Base-by-base conservation (phyloP, 345 rosid genomes). In the Salix dunnii region DNA sequence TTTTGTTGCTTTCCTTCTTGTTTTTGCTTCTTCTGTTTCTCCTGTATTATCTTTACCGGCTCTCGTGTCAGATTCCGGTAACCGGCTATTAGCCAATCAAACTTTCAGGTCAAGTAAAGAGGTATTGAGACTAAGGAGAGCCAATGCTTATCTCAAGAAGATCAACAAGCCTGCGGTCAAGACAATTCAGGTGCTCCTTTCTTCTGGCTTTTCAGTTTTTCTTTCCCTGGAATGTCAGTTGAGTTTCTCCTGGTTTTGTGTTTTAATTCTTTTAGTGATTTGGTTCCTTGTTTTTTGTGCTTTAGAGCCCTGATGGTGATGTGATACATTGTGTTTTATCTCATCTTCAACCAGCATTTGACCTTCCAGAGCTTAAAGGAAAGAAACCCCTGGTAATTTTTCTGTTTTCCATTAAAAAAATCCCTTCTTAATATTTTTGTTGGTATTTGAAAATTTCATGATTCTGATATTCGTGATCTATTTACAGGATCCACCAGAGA, bases 1-100 rank as follows among this genome's bases (percentile, higher is more conserved):
- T 84, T 87, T 87, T 82, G 85, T 90, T 83, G 63, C 71, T 74
- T 79, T 85, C 73, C 83, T 92, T 3, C 60, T 91, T 76, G 74
- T 86, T 14, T 65, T 40, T 83, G 71, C 74, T 67, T 75, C 82
- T 77, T 86, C 85, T 30, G 67, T 86, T 67, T 46, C 61, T 36
- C 81, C 87, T 73, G 79, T 79, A 25, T 77, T 81, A 63, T 88
- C 91, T 71, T 75, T 77, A 53, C 85, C 81, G 51, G 49, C 63
- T 58, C 28, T 25, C 4, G 11, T 67, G 35, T 79, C 84, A 27
- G 91, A 85, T 55, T 89, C 92, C 68, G 83, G 86, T 71, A 60
- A 80, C 85, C 81, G 73, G 73, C 28, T 20, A 4, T 71, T 70
- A 48, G 74, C 70, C 33, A 82, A 74, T 62, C 81, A 82, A 38